These are phyloP conservation scores for Boletus nobilissimus DNA, from an alignment of 1,284 basidiomycete species.

Conservation along the genomic window DNA sequence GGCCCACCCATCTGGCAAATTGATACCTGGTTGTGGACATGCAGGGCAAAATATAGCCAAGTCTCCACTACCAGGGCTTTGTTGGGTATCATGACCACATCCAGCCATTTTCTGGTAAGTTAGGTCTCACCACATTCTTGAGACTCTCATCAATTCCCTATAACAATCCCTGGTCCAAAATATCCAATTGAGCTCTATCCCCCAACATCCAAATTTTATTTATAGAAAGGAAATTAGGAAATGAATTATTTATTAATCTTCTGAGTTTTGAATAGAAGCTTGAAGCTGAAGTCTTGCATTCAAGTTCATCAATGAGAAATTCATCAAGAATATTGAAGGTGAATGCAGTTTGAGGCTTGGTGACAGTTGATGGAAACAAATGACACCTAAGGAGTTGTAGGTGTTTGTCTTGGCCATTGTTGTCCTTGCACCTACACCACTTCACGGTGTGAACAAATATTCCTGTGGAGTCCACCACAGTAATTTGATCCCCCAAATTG, in stretches of 20 bases:
- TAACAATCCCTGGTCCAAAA: conserved; percentile 18
- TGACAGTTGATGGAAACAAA: conserved; percentile 41
- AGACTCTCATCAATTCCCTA: conserved; percentile 20
- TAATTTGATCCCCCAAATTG: background rate
- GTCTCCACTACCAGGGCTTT: background rate
- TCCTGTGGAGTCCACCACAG: conserved; percentile 18
- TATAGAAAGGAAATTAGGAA: conserved; percentile 37
- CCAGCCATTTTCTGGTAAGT: conserved; percentile 1
- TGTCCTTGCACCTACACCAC: conserved; percentile 24
- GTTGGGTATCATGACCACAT: conserved; percentile 9
- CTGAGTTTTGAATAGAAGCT: conserved; percentile 42
- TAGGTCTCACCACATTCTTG: conserved; percentile 20
- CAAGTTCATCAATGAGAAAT: conserved; percentile 41
- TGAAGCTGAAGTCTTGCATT: conserved; percentile 45
- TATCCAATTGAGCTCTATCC: too few relatives aligned
- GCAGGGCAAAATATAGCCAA: conserved; percentile 26
- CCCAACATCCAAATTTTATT: too few relatives aligned
- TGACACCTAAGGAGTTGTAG: conserved; percentile 22
- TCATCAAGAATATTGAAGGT: conserved; percentile 42
- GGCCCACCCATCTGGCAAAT: conserved; percentile 11
- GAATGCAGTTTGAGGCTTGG: conserved; percentile 41
- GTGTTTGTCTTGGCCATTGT: conserved; percentile 7
- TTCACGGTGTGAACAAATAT: conserved; percentile 20
- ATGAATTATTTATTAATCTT: conserved; percentile 37
- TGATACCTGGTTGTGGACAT: conserved; percentile 26